Percentiles rank a stretch among this genome's conserved stretches.
Evolutionary conservation across 805 yeast species (phyloP).

Genomic region (Pichia kluyveri): DNA sequence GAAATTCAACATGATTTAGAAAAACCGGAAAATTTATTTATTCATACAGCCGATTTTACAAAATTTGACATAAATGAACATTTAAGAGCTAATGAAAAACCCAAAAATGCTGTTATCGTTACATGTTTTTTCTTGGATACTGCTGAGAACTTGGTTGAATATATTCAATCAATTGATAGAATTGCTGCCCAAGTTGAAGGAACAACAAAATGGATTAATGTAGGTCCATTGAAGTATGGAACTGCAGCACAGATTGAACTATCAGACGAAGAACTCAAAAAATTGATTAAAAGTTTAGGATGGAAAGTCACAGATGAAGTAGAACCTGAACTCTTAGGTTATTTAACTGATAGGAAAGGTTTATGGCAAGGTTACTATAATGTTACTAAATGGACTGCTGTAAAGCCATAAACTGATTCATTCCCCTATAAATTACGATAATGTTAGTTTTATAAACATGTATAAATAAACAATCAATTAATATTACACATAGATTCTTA

Average conservation of each 20-base stretch:
- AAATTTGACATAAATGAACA: conserved; percentile 31
- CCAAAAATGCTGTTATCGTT: conserved; percentile 45
- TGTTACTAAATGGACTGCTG: conserved; percentile 44
- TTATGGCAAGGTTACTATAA: conserved; percentile 78
- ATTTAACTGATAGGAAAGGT: conserved; percentile 55
- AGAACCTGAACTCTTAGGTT: conserved; percentile 41
- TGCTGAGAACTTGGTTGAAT: conserved; percentile 76
- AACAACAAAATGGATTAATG: conserved; percentile 67
- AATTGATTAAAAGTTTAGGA: conserved; percentile 47
- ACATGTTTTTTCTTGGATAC: conserved; percentile 84
- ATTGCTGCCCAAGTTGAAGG: conserved; percentile 27
- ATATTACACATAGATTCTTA: conserved; percentile 1
- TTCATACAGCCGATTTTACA: conserved; percentile 58
- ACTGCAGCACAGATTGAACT: conserved; percentile 72
- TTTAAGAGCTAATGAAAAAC: conserved; percentile 3
- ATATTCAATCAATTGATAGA: conserved; percentile 54
- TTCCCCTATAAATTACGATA: no score
- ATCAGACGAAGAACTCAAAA: conserved; percentile 56
- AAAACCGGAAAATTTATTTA: conserved; percentile 39
- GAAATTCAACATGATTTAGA: conserved; percentile 18
- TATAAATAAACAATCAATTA: no score
- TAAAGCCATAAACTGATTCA: no score
- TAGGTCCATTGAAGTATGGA: conserved; percentile 92
- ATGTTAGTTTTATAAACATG: no score
- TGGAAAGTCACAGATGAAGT: conserved; percentile 42